These are phyloP conservation scores for Sporodiniella umbellata DNA, from an alignment of 371 early-diverging fungal species.

Conservation along the genomic window DNA sequence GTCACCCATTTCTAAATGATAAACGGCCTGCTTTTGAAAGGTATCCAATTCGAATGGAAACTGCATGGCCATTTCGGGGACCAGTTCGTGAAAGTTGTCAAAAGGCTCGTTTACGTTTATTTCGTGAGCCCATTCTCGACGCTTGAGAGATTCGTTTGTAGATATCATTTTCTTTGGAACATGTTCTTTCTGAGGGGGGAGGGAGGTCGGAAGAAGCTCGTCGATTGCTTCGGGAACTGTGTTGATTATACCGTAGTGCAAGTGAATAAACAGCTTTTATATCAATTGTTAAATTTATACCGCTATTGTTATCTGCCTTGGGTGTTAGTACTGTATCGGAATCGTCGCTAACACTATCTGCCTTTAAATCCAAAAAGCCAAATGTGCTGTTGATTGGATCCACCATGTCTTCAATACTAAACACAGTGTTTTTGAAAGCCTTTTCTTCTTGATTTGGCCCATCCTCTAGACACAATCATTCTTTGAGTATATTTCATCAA, in stretches of 20 bases:
- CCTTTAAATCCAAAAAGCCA: slow-evolving; percentile 40
- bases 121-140: slow-evolving; percentile 90
- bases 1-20: slow-evolving; percentile 92
- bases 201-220: slow-evolving; percentile 29
- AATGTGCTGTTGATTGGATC: slow-evolving; percentile 42
- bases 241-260: neutral
- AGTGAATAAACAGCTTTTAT: neutral
- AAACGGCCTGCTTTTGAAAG: slow-evolving; percentile 99
- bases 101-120: slow-evolving; percentile 83
- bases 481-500: no score
- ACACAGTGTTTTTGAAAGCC: slow-evolving; percentile 19
- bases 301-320: slow-evolving; percentile 4
- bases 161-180: slow-evolving; percentile 27
- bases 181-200: slow-evolving; percentile 19
- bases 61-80: slow-evolving; percentile 79
- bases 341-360: slow-evolving; percentile 13
- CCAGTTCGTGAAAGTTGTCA: slow-evolving; percentile 80
- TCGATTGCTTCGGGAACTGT: slow-evolving; percentile 33
- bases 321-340: slow-evolving; percentile 5
- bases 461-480: neutral
- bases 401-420: slow-evolving; percentile 59
- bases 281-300: neutral
- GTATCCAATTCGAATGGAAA: slow-evolving; percentile 96
- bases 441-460: slow-evolving; percentile 5
- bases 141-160: slow-evolving; percentile 29